phyloP scores from a whole-genome alignment of 2,329 filamentous ascomycete species.

The Scedosporium apiospermum region DNA sequence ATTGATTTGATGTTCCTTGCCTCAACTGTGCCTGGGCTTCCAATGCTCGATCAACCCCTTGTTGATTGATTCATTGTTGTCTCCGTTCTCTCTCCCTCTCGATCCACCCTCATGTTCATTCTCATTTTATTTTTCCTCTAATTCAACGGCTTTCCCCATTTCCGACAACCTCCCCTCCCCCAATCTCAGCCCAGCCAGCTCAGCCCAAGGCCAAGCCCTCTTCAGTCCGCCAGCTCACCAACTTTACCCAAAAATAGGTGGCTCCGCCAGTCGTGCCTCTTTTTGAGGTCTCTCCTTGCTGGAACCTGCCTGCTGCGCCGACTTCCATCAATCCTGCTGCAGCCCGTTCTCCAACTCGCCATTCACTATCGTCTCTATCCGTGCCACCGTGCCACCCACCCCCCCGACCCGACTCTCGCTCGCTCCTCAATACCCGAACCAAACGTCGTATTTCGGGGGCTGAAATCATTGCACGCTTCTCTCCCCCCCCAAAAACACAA shows the following conservation, averaged over 20 bases:
- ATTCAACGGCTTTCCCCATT: background rate
- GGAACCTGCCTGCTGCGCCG: background rate
- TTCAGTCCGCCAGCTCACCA: background rate
- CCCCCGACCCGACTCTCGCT: background rate
- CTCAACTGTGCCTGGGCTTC: too few species aligned
- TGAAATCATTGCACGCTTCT: background rate
- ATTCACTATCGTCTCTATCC: background rate
- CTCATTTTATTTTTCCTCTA: constrained; percentile 1
- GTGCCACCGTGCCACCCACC: background rate
- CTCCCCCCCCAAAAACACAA: background rate
- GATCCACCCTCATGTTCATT: background rate
- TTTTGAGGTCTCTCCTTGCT: background rate
- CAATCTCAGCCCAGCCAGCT: background rate
- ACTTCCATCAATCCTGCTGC: background rate
- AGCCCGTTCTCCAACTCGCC: background rate
- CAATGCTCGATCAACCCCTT: background rate
- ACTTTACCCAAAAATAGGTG: background rate
- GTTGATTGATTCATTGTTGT: background rate
- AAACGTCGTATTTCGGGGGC: background rate
- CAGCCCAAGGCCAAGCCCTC: constrained; percentile 3
- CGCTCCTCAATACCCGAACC: background rate
- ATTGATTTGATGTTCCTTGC: too few species aligned
- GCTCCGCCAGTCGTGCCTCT: background rate
- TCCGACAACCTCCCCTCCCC: background rate
- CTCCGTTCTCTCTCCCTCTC: background rate